Percentiles rank a stretch among this genome's conserved stretches.
Evolutionary conservation across 495 filamentous ascomycete genomes (phyloP).

Genomic region (Jackrogersella multiformis): DNA sequence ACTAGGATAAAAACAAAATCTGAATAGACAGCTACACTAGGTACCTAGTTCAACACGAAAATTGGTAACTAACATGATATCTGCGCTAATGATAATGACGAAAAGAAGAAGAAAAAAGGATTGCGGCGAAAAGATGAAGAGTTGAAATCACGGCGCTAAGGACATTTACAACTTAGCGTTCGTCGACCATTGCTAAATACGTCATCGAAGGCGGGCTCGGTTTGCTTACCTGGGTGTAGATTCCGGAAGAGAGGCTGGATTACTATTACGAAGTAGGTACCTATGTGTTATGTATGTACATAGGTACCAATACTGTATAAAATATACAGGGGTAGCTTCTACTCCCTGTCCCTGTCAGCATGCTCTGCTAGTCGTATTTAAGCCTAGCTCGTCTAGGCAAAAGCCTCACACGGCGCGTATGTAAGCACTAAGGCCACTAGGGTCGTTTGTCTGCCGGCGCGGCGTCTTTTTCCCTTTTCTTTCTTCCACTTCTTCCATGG

Average conservation of each 20-base stretch:
- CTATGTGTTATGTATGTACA: too few species aligned
- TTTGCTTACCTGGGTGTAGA: too few species aligned
- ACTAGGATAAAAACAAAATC: too few species aligned
- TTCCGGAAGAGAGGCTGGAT: too few species aligned
- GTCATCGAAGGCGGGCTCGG: conserved; percentile 20
- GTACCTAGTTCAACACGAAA: too few species aligned
- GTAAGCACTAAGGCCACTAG: too few species aligned
- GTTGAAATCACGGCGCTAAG: conserved; percentile 22
- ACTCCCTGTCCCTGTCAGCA: conserved; percentile 2
- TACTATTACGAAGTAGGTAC: too few species aligned
- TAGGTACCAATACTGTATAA: too few species aligned
- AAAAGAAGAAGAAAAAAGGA: not conserved
- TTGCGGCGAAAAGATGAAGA: conserved; percentile 36
- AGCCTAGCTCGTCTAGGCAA: conserved; percentile 21
- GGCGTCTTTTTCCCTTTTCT: conserved; percentile 24
- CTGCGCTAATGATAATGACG: not conserved
- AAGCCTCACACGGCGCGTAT: conserved; percentile 23
- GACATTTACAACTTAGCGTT: conserved; percentile 29
- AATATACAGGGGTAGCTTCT: conserved; percentile 27
- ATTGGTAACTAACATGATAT: too few species aligned
- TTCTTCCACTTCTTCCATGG: not conserved
- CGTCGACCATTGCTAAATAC: conserved; percentile 28
- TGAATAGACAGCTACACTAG: too few species aligned
- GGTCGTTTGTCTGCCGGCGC: conserved; percentile 21
- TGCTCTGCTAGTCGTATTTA: conserved; percentile 13